These are phyloP conservation scores for Rhizopogon hawkerae DNA, from an alignment of 1,284 basidiomycete species.

Conservation along the genomic window DNA sequence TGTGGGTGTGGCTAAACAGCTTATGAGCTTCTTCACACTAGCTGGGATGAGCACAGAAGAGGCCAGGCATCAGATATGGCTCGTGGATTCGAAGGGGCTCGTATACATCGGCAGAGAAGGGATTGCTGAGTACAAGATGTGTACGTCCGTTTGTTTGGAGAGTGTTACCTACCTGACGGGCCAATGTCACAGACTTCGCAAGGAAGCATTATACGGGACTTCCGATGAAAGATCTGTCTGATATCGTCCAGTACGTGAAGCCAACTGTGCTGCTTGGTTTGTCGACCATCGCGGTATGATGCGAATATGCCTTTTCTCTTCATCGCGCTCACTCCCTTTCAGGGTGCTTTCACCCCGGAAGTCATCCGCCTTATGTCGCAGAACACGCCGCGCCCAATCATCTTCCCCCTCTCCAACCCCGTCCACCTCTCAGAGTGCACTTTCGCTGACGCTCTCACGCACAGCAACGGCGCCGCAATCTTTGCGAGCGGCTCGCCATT, in stretches of 20 bases:
- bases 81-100: constrained; percentile 83
- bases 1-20: constrained; percentile 83
- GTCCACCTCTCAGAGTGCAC: constrained; percentile 78
- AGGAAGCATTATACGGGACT: constrained; percentile 72
- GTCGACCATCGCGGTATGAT: constrained; percentile 65
- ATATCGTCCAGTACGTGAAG: constrained; percentile 79
- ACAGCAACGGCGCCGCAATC: constrained; percentile 67
- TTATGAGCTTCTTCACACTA: constrained; percentile 83
- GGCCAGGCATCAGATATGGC: constrained; percentile 73
- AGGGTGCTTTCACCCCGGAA: constrained; percentile 71
- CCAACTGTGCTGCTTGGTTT: constrained; percentile 90
- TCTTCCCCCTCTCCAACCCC: constrained; percentile 96
- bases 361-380: constrained; percentile 80
- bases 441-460: constrained; percentile 77
- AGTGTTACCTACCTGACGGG: not conserved
- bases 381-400: constrained; percentile 81
- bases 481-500: constrained; percentile 93
- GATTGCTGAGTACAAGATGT: constrained; percentile 79
- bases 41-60: constrained; percentile 70
- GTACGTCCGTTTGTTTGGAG: constrained; percentile 30
- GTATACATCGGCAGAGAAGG: constrained; percentile 58
- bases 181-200: constrained; percentile 56
- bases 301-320: constrained; percentile 6
- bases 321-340: constrained; percentile 6
- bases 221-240: constrained; percentile 66